A percentile compares a stretch with the other conserved stretches of the same genome.
phyloP scores from a whole-genome alignment of 2,329 filamentous ascomycete species.

The Onygenales sp. region DNA sequence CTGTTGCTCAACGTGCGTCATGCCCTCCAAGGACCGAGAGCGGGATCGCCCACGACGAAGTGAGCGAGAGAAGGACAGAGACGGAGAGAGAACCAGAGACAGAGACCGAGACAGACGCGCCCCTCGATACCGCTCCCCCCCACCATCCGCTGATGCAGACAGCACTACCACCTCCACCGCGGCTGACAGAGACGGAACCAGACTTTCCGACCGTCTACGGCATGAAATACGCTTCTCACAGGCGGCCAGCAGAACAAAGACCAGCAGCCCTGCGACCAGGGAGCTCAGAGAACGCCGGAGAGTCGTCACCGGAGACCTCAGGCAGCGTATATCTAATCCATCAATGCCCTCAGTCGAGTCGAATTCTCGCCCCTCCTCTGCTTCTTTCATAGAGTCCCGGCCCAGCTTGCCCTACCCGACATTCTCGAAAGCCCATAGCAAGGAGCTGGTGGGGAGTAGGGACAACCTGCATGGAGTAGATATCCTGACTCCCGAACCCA shows the following conservation, averaged over 20 bases:
- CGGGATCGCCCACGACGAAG: constrained; percentile 19
- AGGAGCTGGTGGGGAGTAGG: constrained; percentile 64
- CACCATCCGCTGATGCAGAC: constrained; percentile 13
- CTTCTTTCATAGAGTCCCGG: constrained; percentile 34
- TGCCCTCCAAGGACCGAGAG: constrained; percentile 28
- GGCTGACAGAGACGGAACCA: constrained; percentile 1
- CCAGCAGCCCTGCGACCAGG: constrained; percentile 5
- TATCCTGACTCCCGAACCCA: constrained; percentile 60
- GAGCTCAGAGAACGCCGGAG: constrained; percentile 13
- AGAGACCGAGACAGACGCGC: constrained; percentile 8
- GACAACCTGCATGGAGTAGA: constrained; percentile 40
- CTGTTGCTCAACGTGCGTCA: constrained; percentile 12
- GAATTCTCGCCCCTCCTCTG: constrained; percentile 8
- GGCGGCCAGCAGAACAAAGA: constrained; percentile 20
- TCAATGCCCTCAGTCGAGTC: constrained; percentile 10
- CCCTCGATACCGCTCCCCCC: constrained; percentile 18
- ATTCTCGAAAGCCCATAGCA: constrained; percentile 86
- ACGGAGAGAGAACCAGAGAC: not conserved
- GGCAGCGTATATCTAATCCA: not conserved
- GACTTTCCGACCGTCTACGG: constrained; percentile 2
- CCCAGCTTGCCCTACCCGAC: constrained; percentile 62
- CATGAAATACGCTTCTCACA: constrained; percentile 17
- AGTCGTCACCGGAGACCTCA: constrained; percentile 21
- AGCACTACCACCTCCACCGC: too few relatives aligned
- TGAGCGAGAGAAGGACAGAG: constrained; percentile 20